Conservation (phyloP, 768 basidiomycete species). For the Rhizopogon roseolus region DNA sequence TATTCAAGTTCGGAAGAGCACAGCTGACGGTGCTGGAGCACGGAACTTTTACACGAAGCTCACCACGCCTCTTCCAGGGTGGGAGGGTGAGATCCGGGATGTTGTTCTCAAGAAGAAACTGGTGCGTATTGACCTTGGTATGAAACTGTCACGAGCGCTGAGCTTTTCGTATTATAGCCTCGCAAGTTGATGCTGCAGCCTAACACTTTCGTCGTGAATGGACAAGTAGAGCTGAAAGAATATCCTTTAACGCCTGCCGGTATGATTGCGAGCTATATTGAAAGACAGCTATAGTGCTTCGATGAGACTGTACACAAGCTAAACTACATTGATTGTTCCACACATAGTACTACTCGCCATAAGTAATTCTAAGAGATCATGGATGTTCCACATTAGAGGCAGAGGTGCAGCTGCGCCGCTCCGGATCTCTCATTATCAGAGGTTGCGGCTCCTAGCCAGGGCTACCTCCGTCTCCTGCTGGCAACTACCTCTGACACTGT, state of each 20-base stretch:
- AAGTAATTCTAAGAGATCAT: too few relatives aligned
- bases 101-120: slow-evolving; percentile 76
- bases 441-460: too few relatives aligned
- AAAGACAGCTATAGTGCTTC: slow-evolving; percentile 44
- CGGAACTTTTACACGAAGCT: slow-evolving; percentile 74
- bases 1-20: slow-evolving; percentile 81
- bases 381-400: too few relatives aligned
- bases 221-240: slow-evolving; percentile 71
- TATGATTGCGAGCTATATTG: slow-evolving; percentile 78
- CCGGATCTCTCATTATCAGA: too few relatives aligned
- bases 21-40: slow-evolving; percentile 79
- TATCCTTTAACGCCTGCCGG: slow-evolving; percentile 72
- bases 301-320: too few relatives aligned
- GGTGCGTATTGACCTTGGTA: slow-evolving; percentile 35
- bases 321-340: too few relatives aligned
- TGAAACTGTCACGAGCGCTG: neutral
- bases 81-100: slow-evolving; percentile 74
- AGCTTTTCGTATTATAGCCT: slow-evolving; percentile 40
- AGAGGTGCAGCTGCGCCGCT: too few relatives aligned
- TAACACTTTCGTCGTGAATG: slow-evolving; percentile 65
- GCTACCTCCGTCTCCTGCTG: too few relatives aligned
- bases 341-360: too few relatives aligned
- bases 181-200: slow-evolving; percentile 85
- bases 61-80: slow-evolving; percentile 65
- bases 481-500: too few relatives aligned